Evolutionary conservation across 495 filamentous ascomycete species (phyloP), one percentile per base, ranked within the genome.

Genomic region (Penicillium pulvis): DNA sequence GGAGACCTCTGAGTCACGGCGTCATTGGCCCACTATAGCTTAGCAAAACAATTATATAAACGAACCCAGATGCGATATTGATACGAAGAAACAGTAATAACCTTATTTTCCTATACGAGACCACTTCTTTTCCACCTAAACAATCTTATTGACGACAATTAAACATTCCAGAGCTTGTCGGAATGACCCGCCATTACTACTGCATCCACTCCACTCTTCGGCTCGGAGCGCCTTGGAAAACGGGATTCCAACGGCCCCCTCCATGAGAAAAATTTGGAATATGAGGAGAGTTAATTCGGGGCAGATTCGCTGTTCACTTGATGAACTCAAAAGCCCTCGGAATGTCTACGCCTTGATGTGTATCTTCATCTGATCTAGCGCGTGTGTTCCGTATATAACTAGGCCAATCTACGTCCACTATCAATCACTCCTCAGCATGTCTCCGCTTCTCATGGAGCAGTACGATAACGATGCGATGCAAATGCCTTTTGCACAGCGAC

Each of bases 401-500:
- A 28, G 28, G 28, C 28, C 4, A 4, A 28, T 7, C 0, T 0
- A 28, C 20, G 28, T 28, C 28, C 6, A 28, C 28, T 28, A 28
- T 28, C 28, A 28, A 28, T 28, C 28, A 28, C 28, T 28, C 28
- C 6, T 28, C 28, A 3, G 28, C 28, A 28, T 28, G 28, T 36
- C 12, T 36, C 10, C 9, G 10, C 33, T 36, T 36, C 10, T 20
- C 66, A 52, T 24, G 39, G 39, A 36, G 10, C 33, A 36, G 10
- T 1, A 12, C 16, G 26, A 46, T 16, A 9, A 44, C 24, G 17
- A 26, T n/a, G 14, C 42, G 2, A 20, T 31, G 23, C 43, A 44
- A 10, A 24, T 61, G 3, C 74, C 74, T 14, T 79, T 76, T 47
- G 30, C 76, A 0, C 76, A 77, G 47, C 69, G 72, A 14, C 73